Base-by-base conservation (phyloP, 441 rosid genomes). In the Iberis amara region DNA sequence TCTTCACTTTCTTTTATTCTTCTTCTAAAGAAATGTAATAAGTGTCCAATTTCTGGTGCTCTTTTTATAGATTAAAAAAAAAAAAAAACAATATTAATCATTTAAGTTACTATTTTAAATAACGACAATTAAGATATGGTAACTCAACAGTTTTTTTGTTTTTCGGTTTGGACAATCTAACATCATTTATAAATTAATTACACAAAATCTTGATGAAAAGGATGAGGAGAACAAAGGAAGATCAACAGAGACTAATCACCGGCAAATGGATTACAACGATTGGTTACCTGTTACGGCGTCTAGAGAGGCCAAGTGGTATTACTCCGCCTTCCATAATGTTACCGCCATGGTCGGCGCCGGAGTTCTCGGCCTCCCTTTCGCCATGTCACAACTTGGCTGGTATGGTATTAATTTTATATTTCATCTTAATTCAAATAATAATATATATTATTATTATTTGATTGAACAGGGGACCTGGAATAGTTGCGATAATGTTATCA, bases 381-480 rank as follows among this genome's bases (percentile, higher is more conserved):
- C 82, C 56, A 69, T 78, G 79, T 47, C 82, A 9, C 61, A 75
- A 11, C 79, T 78, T 7, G 82, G 82, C 57, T 75, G 82, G 82
- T 77, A 52, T 39, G 61, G 0, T 31, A 39, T 37, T 65, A 7
- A 9, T 13, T 68, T 21, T n/a, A n/a, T n/a, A n/a, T n/a, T n/a
- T n/a, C n/a, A n/a, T n/a, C n/a, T 2, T 2, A 7, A 7, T 30
- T 3, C 6, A 30, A 30, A 4, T 0, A 30, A 5, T 30, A 30
- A 5, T 30, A 5, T 49, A 3, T 3, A 7, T 30, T 30, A 5
- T 30, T 30, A 3, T 23, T 7, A 7, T 7, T n/a, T n/a, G n/a
- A n/a, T n/a, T n/a, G n/a, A n/a, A 7, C 35, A 83, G 95, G 92
- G 90, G 88, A 49, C 84, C 84, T 1, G 96, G 94, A 15, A 8